A percentile compares a stretch with the other conserved stretches of the same genome.
phyloP scores from a whole-genome alignment of 164 flowering plant genomes.

The Malania oleifera region DNA sequence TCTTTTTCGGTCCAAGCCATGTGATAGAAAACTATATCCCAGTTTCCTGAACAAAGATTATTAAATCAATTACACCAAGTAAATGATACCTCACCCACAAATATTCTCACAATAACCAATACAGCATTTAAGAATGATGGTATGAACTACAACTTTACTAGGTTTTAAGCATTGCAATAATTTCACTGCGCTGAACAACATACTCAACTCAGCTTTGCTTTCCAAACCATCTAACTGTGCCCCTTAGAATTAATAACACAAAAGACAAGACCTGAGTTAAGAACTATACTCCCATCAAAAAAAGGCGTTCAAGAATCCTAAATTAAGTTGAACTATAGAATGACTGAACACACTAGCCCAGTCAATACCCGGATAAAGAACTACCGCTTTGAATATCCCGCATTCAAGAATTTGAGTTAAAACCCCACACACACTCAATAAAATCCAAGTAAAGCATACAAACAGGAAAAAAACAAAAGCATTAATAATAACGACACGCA shows the following conservation, averaged over 20 bases:
- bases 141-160: too few relatives aligned
- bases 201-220: neutral
- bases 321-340: too few relatives aligned
- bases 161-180: too few relatives aligned
- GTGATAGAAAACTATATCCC: constrained; percentile 3
- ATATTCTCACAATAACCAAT: neutral
- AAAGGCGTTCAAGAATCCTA: too few relatives aligned
- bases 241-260: too few relatives aligned
- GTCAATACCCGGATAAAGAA: too few relatives aligned
- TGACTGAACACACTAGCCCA: too few relatives aligned
- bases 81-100: neutral
- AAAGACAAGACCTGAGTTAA: too few relatives aligned
- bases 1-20: constrained; percentile 58
- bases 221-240: neutral
- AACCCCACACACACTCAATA: neutral
- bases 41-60: constrained; percentile 21
- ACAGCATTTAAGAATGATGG: neutral
- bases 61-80: neutral
- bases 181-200: too few relatives aligned
- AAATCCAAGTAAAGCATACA: neutral
- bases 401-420: too few relatives aligned
- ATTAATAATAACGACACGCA: neutral
- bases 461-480: neutral
- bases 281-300: too few relatives aligned
- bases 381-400: too few relatives aligned